Percentiles rank a stretch among this genome's conserved stretches.
Evolutionary conservation across 2,329 filamentous ascomycete species (phyloP).

Genomic region (Botryotinia calthae): DNA sequence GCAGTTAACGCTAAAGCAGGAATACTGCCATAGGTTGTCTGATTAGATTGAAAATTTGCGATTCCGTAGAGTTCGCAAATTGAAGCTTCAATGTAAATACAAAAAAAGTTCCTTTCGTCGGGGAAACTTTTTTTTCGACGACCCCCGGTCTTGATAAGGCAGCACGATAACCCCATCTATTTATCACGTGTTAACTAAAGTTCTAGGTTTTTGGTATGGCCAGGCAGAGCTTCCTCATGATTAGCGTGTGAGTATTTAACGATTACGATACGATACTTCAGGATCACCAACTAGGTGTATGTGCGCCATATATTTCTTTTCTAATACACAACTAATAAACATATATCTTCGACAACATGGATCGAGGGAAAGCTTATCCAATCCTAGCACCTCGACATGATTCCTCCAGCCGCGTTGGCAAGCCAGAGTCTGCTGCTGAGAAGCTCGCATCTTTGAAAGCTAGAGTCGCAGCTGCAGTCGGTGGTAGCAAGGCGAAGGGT

Average conservation of each 20-base stretch:
- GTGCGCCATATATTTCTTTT: background rate
- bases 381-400: slow-evolving; percentile 58
- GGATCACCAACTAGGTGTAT: background rate
- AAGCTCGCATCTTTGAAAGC: slow-evolving; percentile 75
- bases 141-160: slow-evolving; percentile 18
- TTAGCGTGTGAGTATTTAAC: background rate
- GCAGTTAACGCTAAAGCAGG: slow-evolving; percentile 20
- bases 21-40: slow-evolving; percentile 18
- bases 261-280: background rate
- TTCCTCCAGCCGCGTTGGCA: slow-evolving; percentile 52
- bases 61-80: background rate
- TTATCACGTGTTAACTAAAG: background rate
- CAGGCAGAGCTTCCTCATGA: background rate
- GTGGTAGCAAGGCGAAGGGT: slow-evolving; percentile 47
- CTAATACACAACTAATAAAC: background rate
- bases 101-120: slow-evolving; percentile 19
- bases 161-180: background rate
- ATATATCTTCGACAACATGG: slow-evolving; percentile 43
- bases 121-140: slow-evolving; percentile 19
- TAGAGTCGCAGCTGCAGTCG: slow-evolving; percentile 72
- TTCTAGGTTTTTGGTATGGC: slow-evolving; percentile 2
- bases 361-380: slow-evolving; percentile 48
- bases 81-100: slow-evolving; percentile 16
- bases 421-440: slow-evolving; percentile 58
- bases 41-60: slow-evolving; percentile 6